Conservation (phyloP, 805 yeast genomes). For the Vanderwaltozyma tropicalis region DNA sequence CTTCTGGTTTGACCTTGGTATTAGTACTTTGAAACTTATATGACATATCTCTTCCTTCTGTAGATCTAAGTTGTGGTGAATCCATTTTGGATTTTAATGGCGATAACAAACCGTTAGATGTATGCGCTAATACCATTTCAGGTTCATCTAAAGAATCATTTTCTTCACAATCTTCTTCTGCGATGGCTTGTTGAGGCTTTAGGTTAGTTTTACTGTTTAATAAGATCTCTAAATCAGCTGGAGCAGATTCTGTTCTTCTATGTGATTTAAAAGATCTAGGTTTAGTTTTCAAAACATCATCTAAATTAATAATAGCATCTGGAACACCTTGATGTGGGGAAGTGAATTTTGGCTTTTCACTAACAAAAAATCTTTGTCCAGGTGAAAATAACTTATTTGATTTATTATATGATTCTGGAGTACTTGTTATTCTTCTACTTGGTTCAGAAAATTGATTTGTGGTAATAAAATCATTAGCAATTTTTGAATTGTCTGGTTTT, state of each 20-base stretch:
- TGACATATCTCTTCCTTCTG: background rate
- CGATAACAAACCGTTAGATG: no score
- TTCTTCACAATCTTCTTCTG: slow-evolving; percentile 13
- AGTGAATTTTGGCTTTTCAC: slow-evolving; percentile 23
- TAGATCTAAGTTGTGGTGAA: no score
- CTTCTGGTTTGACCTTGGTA: slow-evolving; percentile 1
- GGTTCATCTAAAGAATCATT: no score
- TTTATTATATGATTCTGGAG: background rate
- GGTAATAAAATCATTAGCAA: background rate
- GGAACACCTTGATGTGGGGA: slow-evolving; percentile 31
- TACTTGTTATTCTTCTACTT: background rate
- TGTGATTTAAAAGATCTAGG: slow-evolving; percentile 29
- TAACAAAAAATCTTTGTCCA: slow-evolving; percentile 22
- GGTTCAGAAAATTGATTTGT: background rate
- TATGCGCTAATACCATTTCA: no score
- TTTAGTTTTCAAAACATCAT: slow-evolving; percentile 36
- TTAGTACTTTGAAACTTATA: background rate
- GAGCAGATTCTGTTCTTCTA: slow-evolving; percentile 47
- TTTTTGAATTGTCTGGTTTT: background rate
- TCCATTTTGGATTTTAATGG: no score
- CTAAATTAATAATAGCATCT: slow-evolving; percentile 47
- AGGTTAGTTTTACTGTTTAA: slow-evolving; percentile 2
- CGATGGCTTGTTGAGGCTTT: slow-evolving; percentile 5
- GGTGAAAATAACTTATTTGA: background rate
- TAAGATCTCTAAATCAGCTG: slow-evolving; percentile 34